These are phyloP conservation scores for Dendrocalamus sinicus DNA, from an alignment of 176 grass and related monocot species.

Conservation along the genomic window DNA sequence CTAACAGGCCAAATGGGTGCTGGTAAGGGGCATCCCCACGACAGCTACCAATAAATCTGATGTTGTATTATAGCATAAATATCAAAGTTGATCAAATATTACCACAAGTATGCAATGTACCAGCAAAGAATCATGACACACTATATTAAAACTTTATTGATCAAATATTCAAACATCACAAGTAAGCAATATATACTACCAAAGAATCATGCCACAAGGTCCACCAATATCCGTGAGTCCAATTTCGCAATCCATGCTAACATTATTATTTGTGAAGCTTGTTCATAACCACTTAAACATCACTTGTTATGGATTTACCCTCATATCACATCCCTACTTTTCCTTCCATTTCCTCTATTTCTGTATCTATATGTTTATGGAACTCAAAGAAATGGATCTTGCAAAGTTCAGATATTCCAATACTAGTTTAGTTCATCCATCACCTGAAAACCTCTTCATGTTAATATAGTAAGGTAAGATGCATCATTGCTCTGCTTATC, in stretches of 20 bases:
- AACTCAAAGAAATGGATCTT: constrained; percentile 16
- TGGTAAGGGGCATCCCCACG: no score
- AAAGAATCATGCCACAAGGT: neutral
- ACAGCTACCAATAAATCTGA: neutral
- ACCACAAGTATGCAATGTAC: neutral
- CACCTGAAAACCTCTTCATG: neutral
- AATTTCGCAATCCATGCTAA: neutral
- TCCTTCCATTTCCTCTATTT: neutral
- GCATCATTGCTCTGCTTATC: constrained; percentile 39
- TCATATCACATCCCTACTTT: neutral
- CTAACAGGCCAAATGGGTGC: no score
- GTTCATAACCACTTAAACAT: neutral
- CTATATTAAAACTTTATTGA: no score
- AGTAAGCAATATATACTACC: no score
- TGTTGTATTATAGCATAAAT: neutral
- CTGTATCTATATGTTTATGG: neutral
- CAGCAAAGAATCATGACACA: neutral
- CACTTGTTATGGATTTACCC: neutral
- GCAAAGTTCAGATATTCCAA: neutral
- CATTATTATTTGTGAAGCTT: constrained; percentile 6
- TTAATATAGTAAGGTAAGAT: constrained; percentile 15
- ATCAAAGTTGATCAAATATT: neutral
- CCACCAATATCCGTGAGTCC: neutral
- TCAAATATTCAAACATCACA: no score
- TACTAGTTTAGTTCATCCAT: constrained; percentile 13